Evolutionary conservation across 2,329 filamentous ascomycete species (phyloP), one percentile per base, ranked within the genome.

Genomic region (Fusarium domesticum): DNA sequence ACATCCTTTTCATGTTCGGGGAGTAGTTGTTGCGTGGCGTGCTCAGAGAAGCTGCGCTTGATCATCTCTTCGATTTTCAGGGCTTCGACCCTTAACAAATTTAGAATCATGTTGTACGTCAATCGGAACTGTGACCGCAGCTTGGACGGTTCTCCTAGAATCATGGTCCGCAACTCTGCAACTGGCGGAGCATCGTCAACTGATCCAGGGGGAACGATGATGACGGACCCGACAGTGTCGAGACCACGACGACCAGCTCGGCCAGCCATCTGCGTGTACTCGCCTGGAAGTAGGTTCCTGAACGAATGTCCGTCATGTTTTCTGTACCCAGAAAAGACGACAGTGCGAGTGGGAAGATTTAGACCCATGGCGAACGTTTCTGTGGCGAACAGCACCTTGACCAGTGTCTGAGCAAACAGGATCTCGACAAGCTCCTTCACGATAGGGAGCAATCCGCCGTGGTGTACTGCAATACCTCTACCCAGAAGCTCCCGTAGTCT

Each of bases 11-110:
- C 91, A 59, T 97, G 92, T 66, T 97, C 91, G 0, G 93, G 93
- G 1, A 97, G 74, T 11, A 97, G 71, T 50, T 95, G 91, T 63
- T 98, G 93, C 0, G 92, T 97, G 18, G 92, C 92, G 68, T 98
- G 93, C 67, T 98, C 93, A 40, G 92, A 96, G 74, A 98, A 98
- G 66, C 91, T 96, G 54, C 93, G 86, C 77, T 98, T 98, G 74
- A 98, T 98, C 93, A 98, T 98, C 69, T 98, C 93, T 66, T 98
- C 93, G 57, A 98, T 97, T 72, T 96, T 97, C 54, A 98, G 71
- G 3, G 93, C 93, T 67, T 98, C 93, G 2, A 98, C 93, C 28
- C 93, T 85, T 37, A 98, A 75, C 23, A 98, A 75, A 62, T 97
- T 98, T 20, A 98, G 74, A 48, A 98, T 98, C 93, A 98, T 98